A percentile compares a stretch with the other conserved stretches of the same genome.
Conservation (phyloP, 164 flowering plant genomes). For the Paratinospora sagittata region DNA sequence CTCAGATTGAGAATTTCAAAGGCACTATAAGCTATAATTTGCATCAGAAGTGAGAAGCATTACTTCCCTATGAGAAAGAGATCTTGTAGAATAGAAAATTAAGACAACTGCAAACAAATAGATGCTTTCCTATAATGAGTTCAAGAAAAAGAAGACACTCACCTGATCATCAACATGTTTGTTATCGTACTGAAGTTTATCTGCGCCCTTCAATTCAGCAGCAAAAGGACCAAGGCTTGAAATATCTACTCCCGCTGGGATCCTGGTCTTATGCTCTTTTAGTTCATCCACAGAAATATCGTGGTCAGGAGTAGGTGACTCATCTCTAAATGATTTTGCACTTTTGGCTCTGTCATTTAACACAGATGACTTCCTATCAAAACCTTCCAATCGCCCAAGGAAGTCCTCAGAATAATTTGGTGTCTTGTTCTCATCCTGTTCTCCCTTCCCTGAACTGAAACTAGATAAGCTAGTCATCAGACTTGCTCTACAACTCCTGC, state of each 20-base stretch:
- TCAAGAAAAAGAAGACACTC: constrained; percentile 4
- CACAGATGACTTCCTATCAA: constrained; percentile 22
- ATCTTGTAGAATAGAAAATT: background rate
- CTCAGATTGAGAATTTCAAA: no score
- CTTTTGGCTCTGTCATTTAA: constrained; percentile 19
- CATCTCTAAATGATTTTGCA: constrained; percentile 28
- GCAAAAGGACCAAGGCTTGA: constrained; percentile 73
- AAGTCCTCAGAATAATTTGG: constrained; percentile 32
- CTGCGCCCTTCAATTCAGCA: constrained; percentile 76
- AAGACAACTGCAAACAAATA: background rate
- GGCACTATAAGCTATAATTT: background rate
- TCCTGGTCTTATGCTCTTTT: constrained; percentile 17
- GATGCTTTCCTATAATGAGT: background rate
- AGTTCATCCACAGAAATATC: constrained; percentile 18
- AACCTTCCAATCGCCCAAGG: constrained; percentile 31
- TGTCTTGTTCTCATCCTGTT: constrained; percentile 35
- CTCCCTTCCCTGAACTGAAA: constrained; percentile 22
- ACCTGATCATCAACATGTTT: constrained; percentile 58
- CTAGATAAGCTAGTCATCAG: constrained; percentile 23
- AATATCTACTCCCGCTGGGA: constrained; percentile 53
- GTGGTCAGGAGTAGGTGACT: constrained; percentile 30
- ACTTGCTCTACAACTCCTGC: constrained; percentile 56
- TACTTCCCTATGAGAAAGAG: background rate
- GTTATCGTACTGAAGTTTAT: constrained; percentile 53
- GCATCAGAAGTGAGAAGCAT: background rate